Percentiles rank a stretch among this genome's conserved stretches.
Evolutionary conservation across 805 yeast species (phyloP).

Genomic region (Peterozyma toletana): DNA sequence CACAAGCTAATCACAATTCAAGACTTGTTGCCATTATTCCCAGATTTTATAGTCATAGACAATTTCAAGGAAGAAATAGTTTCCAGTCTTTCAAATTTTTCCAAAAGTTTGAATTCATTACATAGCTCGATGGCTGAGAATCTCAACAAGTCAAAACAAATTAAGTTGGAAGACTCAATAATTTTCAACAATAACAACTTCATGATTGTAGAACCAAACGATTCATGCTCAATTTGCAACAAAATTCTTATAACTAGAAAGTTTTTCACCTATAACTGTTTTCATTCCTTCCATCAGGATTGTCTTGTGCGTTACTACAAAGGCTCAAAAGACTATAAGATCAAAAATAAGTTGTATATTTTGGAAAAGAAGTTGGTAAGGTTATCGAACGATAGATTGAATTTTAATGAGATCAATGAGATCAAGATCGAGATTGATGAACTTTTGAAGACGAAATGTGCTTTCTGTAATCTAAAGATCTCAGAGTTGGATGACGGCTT

Average conservation of each 20-base stretch:
- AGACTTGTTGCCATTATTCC: slow-evolving; percentile 78
- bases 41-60: slow-evolving; percentile 76
- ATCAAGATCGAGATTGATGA: slow-evolving; percentile 45
- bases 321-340: slow-evolving; percentile 57
- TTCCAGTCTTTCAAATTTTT: slow-evolving; percentile 67
- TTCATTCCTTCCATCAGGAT: slow-evolving; percentile 83
- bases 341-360: slow-evolving; percentile 54
- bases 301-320: slow-evolving; percentile 64
- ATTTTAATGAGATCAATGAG: slow-evolving; percentile 16
- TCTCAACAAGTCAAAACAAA: slow-evolving; percentile 46
- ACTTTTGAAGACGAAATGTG: slow-evolving; percentile 57
- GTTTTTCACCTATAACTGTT: slow-evolving; percentile 82
- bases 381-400: background rate
- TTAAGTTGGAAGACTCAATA: slow-evolving; percentile 48
- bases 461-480: slow-evolving; percentile 68
- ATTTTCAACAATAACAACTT: slow-evolving; percentile 42
- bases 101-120: slow-evolving; percentile 54
- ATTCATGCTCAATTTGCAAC: slow-evolving; percentile 69
- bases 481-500: slow-evolving; percentile 50
- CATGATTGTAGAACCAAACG: slow-evolving; percentile 74
- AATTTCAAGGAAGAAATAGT: slow-evolving; percentile 81
- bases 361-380: slow-evolving; percentile 36
- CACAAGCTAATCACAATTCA: slow-evolving; percentile 48
- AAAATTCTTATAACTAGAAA: slow-evolving; percentile 63
- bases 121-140: slow-evolving; percentile 75